Percentiles rank a stretch among this genome's conserved stretches.
Conservation (phyloP, 1,284 basidiomycete genomes). For the Irpex sp. region DNA sequence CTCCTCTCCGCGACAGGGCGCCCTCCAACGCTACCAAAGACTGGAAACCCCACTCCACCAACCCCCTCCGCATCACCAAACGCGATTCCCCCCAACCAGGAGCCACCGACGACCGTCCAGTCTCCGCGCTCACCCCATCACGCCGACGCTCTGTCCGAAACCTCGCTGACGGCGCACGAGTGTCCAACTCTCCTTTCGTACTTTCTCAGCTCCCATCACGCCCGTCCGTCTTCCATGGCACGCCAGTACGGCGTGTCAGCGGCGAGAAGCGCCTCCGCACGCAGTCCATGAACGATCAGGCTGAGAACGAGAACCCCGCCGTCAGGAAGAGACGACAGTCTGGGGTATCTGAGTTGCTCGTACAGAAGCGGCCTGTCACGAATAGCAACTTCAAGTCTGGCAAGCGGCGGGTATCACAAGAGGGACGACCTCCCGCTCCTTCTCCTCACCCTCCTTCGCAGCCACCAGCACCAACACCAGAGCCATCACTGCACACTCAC, state of each 20-base stretch:
- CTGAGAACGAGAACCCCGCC: constrained; percentile 71
- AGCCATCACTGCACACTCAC: too few relatives aligned
- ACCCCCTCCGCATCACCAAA: constrained; percentile 71
- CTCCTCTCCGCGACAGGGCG: constrained; percentile 54
- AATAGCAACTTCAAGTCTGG: constrained; percentile 76
- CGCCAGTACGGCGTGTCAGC: constrained; percentile 51
- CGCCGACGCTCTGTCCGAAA: constrained; percentile 54
- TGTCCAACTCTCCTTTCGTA: constrained; percentile 82
- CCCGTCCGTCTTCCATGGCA: neutral
- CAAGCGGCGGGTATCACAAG: constrained; percentile 4
- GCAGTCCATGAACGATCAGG: constrained; percentile 61
- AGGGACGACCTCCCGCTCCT: constrained; percentile 6
- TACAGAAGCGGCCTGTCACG: constrained; percentile 72
- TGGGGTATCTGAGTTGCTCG: constrained; percentile 69
- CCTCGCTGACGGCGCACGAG: constrained; percentile 82
- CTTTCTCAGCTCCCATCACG: neutral
- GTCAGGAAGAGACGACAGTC: constrained; percentile 72
- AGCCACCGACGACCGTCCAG: neutral
- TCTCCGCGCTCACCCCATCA: neutral
- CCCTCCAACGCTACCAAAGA: constrained; percentile 62
- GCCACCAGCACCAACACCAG: neutral
- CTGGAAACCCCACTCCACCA: constrained; percentile 29
- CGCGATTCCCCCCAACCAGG: constrained; percentile 41
- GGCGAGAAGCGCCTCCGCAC: constrained; percentile 72
- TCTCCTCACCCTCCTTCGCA: neutral